phyloP scores from a whole-genome alignment of 2,329 filamentous ascomycete genomes.

The Leptographium procerum region DNA sequence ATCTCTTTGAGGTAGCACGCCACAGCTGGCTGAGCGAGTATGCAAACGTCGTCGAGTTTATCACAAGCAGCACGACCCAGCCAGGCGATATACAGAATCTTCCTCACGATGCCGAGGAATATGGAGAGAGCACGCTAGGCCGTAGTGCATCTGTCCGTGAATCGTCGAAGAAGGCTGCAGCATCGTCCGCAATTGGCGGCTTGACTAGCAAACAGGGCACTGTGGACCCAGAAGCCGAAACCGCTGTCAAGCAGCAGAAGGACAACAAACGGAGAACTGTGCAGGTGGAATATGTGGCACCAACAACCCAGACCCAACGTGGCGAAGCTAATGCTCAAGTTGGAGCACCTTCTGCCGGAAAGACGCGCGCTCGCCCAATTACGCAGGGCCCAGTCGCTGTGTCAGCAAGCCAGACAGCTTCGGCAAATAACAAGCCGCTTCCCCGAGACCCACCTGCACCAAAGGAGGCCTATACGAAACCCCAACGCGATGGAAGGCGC shows the following conservation, averaged over 20 bases:
- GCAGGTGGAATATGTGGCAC: conserved; percentile 94
- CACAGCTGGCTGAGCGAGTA: conserved; percentile 98
- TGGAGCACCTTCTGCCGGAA: conserved; percentile 21
- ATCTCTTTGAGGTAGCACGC: conserved; percentile 91
- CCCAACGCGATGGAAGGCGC: conserved; percentile 24
- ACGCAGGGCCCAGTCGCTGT: conserved; percentile 41
- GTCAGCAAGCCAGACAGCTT: conserved; percentile 12
- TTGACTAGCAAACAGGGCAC: conserved; percentile 63
- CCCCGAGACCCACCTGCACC: conserved; percentile 43
- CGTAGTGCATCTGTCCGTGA: conserved; percentile 90
- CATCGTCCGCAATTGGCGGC: conserved; percentile 44
- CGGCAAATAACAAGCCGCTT: conserved; percentile 44
- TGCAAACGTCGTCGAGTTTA: conserved; percentile 90
- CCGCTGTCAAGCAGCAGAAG: conserved; percentile 52
- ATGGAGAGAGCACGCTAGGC: conserved; percentile 46
- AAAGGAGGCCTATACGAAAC: conserved; percentile 31
- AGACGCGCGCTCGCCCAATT: conserved; percentile 42
- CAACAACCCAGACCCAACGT: conserved; percentile 72
- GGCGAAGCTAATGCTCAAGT: conserved; percentile 26
- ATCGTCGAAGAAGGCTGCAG: conserved; percentile 54
- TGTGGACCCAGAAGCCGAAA: conserved; percentile 55
- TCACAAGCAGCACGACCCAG: conserved; percentile 88
- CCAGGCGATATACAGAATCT: conserved; percentile 75
- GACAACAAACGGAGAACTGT: conserved; percentile 90
- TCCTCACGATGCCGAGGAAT: conserved; percentile 49